Evolutionary conservation across 441 rosid species (phyloP).

Genomic region (Erodium trifolium): DNA sequence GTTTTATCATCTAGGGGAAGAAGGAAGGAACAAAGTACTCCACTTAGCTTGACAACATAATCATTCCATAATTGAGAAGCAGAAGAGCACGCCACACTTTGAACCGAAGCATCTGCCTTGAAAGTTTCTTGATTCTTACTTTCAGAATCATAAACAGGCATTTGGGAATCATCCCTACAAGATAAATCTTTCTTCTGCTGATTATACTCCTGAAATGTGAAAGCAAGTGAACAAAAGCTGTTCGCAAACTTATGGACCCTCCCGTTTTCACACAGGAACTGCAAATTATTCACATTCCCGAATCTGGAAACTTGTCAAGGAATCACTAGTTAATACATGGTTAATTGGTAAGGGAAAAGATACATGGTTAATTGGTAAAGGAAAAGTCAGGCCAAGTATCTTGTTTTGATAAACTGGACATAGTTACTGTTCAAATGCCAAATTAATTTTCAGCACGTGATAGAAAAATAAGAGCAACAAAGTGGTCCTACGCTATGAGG

Average conservation of each 20-base stretch:
- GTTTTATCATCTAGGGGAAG: slow-evolving; percentile 40
- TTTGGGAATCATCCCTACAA: slow-evolving; percentile 24
- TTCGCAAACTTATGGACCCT: slow-evolving; percentile 77
- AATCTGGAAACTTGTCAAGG: slow-evolving; percentile 60
- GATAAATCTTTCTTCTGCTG: slow-evolving; percentile 31
- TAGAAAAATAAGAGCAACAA: slow-evolving; percentile 2
- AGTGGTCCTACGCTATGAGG: not conserved
- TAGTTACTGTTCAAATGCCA: not conserved
- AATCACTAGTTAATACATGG: slow-evolving; percentile 7
- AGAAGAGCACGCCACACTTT: slow-evolving; percentile 29
- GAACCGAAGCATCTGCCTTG: slow-evolving; percentile 25
- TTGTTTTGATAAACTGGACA: too few species aligned
- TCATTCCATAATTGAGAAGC: slow-evolving; percentile 45
- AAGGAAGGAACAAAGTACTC: slow-evolving; percentile 55
- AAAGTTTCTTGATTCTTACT: slow-evolving; percentile 20
- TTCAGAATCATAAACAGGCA: slow-evolving; percentile 23
- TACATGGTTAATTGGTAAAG: too few species aligned
- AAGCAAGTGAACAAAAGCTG: slow-evolving; percentile 71
- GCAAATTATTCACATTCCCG: slow-evolving; percentile 69
- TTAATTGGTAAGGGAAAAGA: too few species aligned
- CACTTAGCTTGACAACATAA: slow-evolving; percentile 46
- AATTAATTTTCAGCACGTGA: not conserved
- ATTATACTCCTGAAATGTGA: slow-evolving; percentile 52
- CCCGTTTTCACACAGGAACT: slow-evolving; percentile 73
- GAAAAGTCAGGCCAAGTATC: not conserved